Evolutionary conservation across 306 rosid species (phyloP), one percentile per base, ranked within the genome.

Genomic region (Abrus precatorius): DNA sequence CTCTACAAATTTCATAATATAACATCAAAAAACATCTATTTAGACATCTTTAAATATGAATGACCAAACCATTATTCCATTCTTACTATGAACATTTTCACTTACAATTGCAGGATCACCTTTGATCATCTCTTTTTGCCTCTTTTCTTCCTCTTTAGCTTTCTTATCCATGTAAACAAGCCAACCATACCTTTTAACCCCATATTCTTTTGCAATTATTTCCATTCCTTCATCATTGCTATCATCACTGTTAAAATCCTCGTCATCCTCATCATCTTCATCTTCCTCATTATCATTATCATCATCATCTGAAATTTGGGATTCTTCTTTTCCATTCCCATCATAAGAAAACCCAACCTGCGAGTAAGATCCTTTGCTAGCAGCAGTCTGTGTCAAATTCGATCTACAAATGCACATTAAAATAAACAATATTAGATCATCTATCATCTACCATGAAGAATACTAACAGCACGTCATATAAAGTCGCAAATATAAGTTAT

Each of bases 41-140:
- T 1, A 49, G 38, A 29, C 32, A 68, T 47, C 79, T 62, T 43
- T 4, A 56, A 82, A 77, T 30, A 75, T 13, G 38, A 82, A 56
- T 60, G 72, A 62, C 61, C 9, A 61, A 69, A 72, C 29, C 27
- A 7, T 6, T 7, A 41, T 6, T 44, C 40, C 65, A 79, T 75
- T 53, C 72, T 52, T 28, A 9, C 44, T 50, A 69, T 47, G 72
- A 67, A 82, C 9, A 9, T 20, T 64, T 79, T 12, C 74, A 79
- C 99, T 91, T 93, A 95, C 99, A 85, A 95, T 89, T 79, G 99
- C 90, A 82, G 99, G 98, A 74, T 95, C 97, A 3, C 98, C 99
- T 84, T 95, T 95, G 91, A 95, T 95, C 63, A 93, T 90, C 85
- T 95, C 98, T 61, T 93, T 92, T 74, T 95, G 98, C 89, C 94